Conservation (phyloP, 2,329 filamentous ascomycete species). For the Fusarium sp. region DNA sequence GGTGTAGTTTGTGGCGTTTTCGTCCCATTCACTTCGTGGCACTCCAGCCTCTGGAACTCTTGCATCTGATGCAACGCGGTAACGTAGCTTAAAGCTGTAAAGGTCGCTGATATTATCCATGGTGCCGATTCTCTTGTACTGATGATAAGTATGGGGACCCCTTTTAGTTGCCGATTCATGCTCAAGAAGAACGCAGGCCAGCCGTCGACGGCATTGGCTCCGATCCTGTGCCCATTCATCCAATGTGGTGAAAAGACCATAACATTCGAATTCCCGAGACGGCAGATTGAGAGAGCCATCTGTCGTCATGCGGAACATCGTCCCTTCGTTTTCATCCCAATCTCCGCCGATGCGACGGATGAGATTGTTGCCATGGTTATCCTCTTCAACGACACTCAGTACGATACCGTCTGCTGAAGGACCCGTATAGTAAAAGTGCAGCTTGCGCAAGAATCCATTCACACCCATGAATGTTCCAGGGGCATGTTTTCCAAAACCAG, state of each 20-base stretch:
- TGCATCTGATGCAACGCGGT: not conserved
- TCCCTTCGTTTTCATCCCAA: not conserved
- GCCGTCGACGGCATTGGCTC: not conserved
- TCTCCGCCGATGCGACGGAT: not conserved
- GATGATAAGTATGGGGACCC: not conserved
- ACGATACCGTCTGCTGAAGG: not conserved
- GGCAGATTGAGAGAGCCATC: not conserved
- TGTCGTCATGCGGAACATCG: not conserved
- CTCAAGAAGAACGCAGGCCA: not conserved
- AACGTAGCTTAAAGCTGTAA: not conserved
- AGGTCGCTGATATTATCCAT: not conserved
- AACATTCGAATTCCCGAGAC: not conserved
- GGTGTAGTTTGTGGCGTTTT: not conserved
- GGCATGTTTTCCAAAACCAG: not conserved
- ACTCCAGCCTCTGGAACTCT: not conserved
- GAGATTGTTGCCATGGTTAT: too few species aligned
- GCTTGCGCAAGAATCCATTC: not conserved
- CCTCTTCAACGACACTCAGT: too few species aligned
- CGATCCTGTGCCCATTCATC: not conserved
- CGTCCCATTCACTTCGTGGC: not conserved
- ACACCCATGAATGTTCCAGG: not conserved
- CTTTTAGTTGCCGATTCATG: not conserved
- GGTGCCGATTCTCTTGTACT: not conserved
- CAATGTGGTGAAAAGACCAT: not conserved
- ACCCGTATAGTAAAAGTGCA: not conserved